These are phyloP conservation scores for Eucalyptus caleyi DNA, from an alignment of 345 rosid species.

Conservation along the genomic window DNA sequence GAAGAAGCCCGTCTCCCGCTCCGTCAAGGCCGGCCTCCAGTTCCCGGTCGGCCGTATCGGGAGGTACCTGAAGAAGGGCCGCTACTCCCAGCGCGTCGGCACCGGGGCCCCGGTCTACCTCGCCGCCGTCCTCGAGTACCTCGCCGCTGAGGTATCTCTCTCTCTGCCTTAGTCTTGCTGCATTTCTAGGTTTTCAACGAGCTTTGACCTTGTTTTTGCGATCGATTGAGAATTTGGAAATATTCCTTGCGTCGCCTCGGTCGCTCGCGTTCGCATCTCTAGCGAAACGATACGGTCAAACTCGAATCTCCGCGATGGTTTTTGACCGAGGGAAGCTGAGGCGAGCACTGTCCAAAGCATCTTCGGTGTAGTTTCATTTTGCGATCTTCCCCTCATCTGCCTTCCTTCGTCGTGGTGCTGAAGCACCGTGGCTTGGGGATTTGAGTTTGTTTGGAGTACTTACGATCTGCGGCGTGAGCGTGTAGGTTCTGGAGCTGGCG, in stretches of 20 bases:
- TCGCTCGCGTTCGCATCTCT: background rate
- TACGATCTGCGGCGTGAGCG: background rate
- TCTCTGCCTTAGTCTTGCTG: background rate
- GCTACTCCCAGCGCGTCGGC: slow-evolving; percentile 24
- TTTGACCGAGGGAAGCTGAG: background rate
- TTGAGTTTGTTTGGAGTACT: background rate
- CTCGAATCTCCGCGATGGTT: background rate
- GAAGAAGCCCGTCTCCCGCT: slow-evolving; percentile 23
- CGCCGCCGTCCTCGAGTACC: slow-evolving; percentile 31
- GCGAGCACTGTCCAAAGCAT: background rate
- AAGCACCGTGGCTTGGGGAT: background rate
- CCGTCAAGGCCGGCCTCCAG: slow-evolving; percentile 25
- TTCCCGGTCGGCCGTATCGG: slow-evolving; percentile 28
- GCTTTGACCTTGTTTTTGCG: background rate
- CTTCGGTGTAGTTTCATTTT: background rate
- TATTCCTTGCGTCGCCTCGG: background rate
- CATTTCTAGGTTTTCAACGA: background rate
- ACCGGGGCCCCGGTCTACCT: slow-evolving; percentile 26
- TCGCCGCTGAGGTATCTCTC: slow-evolving; percentile 17
- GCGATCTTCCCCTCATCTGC: background rate
- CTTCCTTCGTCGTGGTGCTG: background rate
- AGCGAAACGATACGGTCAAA: background rate
- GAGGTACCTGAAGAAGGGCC: slow-evolving; percentile 26
- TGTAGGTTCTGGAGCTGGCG: slow-evolving; percentile 23
- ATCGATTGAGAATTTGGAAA: background rate